Evolutionary conservation across 2,329 filamentous ascomycete species (phyloP), one percentile per base, ranked within the genome.

Genomic region (Paecilomyces dactylethromorphus): DNA sequence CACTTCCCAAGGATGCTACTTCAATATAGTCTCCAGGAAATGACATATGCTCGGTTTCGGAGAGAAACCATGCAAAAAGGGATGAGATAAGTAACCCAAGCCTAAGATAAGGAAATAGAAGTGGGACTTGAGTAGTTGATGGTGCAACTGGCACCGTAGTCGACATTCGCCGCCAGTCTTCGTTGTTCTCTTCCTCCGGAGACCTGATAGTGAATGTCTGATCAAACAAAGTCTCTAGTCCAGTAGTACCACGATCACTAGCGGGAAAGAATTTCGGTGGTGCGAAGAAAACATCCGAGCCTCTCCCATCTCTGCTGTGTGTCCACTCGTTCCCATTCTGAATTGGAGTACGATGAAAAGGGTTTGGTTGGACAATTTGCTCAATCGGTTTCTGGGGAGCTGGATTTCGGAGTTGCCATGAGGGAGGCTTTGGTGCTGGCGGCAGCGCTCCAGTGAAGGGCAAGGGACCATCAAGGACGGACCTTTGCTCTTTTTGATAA

Each of bases 191-290:
- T 39, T 73, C 66, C 53, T 71, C 68, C 13, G 70, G 60, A 54
- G 67, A 64, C 62, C 70, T 65, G 57, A 71, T 68, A 65, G 74
- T 76, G 58, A 81, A 81, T 3, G 78, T 71, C 29, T 69, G 69
- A 54, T 78, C 75, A 64, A 81, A 80, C 24, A 81, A 64, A 49
- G 66, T 72, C 64, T 81, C 79, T 11, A 81, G 64, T 7, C 78
- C 78, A 26, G 78, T 81, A 21, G 72, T 69, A 53, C 68, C 66
- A 61, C 73, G 68, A 58, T 79, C 76, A 59, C 71, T 69, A 45
- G 63, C 66, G 3, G 76, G 74, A 56, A 81, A 80, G 64, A 81
- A 80, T 50, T 65, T 78, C 3, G 78, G 78, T 5, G 72, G 70
- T n/a, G 74, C 74, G 60, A 81, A 78, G 2, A 73, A 64, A 22